Percentiles rank a stretch among this genome's conserved stretches.
Evolutionary conservation across 2,329 filamentous ascomycete species (phyloP).

Genomic region (Sporothrix luriei): DNA sequence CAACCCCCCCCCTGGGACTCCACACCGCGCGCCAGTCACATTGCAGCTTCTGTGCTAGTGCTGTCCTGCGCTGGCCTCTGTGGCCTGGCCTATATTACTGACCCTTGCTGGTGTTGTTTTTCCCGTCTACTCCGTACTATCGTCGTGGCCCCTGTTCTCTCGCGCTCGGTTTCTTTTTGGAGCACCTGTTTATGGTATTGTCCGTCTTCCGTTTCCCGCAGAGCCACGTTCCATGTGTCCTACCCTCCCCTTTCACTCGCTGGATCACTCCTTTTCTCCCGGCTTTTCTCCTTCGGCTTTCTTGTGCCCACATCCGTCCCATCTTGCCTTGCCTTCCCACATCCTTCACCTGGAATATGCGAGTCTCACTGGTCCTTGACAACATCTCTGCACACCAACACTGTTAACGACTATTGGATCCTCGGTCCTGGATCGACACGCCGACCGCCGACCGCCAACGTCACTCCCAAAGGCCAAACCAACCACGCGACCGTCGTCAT

Average conservation of each 20-base stretch:
- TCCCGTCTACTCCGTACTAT: not conserved
- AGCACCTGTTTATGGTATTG: not conserved
- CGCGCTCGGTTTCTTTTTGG: not conserved
- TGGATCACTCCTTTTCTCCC: too few species aligned
- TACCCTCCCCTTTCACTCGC: not conserved
- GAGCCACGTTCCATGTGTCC: not conserved
- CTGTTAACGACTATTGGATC: not conserved
- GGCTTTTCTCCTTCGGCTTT: too few species aligned
- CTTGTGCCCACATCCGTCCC: not conserved
- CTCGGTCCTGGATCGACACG: not conserved
- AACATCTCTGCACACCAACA: not conserved
- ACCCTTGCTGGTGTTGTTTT: not conserved
- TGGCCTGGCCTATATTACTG: too few species aligned
- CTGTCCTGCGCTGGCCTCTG: not conserved
- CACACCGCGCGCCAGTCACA: constrained; percentile 27
- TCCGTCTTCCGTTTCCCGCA: constrained; percentile 3
- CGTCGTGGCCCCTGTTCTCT: not conserved
- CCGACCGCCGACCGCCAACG: not conserved
- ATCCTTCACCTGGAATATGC: constrained; percentile 13
- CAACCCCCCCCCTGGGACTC: constrained; percentile 24
- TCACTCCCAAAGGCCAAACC: not conserved
- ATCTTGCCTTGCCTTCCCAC: not conserved
- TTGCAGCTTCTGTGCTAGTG: constrained; percentile 33
- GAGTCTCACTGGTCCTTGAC: not conserved
- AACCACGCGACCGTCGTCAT: not conserved